These are phyloP conservation scores for Colletotrichum echinochloae DNA, from an alignment of 2,329 filamentous ascomycete species.

Conservation along the genomic window DNA sequence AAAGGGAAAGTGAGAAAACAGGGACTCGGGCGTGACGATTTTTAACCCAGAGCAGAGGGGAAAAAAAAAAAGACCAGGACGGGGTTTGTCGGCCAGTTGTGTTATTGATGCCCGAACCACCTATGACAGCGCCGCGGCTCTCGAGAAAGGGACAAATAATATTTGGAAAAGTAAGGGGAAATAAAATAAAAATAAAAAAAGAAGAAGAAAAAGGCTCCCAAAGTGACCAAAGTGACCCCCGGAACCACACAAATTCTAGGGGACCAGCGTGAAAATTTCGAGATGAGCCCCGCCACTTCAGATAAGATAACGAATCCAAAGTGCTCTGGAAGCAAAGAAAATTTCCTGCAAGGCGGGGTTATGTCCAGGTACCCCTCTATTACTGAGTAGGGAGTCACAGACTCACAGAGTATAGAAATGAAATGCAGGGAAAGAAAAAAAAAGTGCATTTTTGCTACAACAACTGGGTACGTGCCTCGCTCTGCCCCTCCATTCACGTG, in stretches of 20 bases:
- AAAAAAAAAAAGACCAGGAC: conserved; percentile 5
- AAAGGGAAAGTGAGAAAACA: conserved; percentile 36
- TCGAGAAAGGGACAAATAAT: conserved; percentile 3
- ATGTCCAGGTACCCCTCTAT: conserved; percentile 34
- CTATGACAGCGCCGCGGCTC: conserved; percentile 22
- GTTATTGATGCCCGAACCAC: conserved; percentile 38
- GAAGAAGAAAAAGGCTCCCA: background rate
- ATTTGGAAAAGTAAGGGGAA: background rate
- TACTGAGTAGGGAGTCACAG: too few species aligned
- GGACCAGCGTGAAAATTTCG: conserved; percentile 41
- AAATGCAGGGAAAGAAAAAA: too few species aligned
- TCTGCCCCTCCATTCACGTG: conserved; percentile 40
- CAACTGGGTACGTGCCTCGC: conserved; percentile 12
- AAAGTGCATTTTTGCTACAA: background rate
- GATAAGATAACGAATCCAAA: conserved; percentile 40
- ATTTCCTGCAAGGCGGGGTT: conserved; percentile 39
- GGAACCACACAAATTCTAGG: conserved; percentile 37
- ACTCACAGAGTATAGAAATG: too few species aligned
- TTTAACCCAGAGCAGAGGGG: conserved; percentile 32
- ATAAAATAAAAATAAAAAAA: conserved; percentile 6
- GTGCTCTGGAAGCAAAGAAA: conserved; percentile 16
- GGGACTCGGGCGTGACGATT: conserved; percentile 29
- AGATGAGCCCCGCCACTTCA: conserved; percentile 34
- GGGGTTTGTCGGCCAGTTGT: conserved; percentile 28
- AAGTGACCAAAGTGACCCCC: conserved; percentile 15